Evolutionary conservation across 2,329 filamentous ascomycete genomes (phyloP), one percentile per base, ranked within the genome.

Genomic region (Neocucurbitaria cava): DNA sequence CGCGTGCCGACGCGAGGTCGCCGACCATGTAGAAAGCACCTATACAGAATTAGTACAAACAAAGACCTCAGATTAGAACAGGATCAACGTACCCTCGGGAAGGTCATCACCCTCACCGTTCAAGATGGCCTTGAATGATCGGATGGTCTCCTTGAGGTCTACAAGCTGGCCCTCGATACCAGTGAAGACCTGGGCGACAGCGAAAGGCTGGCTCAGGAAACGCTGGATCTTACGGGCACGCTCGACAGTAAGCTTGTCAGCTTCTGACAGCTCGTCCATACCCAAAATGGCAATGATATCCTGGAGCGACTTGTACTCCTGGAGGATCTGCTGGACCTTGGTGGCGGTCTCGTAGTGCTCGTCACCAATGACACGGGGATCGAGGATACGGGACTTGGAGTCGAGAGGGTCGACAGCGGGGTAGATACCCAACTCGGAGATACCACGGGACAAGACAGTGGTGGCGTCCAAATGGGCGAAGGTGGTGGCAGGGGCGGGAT

Each of bases 291-390:
- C 95, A 86, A 97, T 97, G 89, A 99, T 99, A 86, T 99, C 95
- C 86, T 99, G 95, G 70, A 99, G 92, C 66, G 94, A 98, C 91
- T 98, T 98, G 91, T 99, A 99, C 87, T 98, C 95, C 85, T 99
- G 95, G 79, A 99, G 89, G 83, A 97, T 98, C 85, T 96, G 92
- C 87, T 99, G 95, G 77, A 99, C 95, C 74, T 89, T 89, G 80
- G 90, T 91, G 80, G 95, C 95, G 74, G 88, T 94, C 62, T 92
- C 80, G 89, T 99, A 99, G 87, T 99, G 95, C 62, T 99, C 95
- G 77, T 98, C 86, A 80, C 95, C 95, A 76, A 99, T 90, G 77
- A 99, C 88, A 91, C 95, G 93, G 82, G 95, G 92, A 85, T 98
- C 95, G 77, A 99, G 86, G 90, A 99, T 97, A 88, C 95, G 93